These are phyloP conservation scores for Psidium friedrichsthalianum DNA, from an alignment of 345 rosid genomes.

Conservation along the genomic window DNA sequence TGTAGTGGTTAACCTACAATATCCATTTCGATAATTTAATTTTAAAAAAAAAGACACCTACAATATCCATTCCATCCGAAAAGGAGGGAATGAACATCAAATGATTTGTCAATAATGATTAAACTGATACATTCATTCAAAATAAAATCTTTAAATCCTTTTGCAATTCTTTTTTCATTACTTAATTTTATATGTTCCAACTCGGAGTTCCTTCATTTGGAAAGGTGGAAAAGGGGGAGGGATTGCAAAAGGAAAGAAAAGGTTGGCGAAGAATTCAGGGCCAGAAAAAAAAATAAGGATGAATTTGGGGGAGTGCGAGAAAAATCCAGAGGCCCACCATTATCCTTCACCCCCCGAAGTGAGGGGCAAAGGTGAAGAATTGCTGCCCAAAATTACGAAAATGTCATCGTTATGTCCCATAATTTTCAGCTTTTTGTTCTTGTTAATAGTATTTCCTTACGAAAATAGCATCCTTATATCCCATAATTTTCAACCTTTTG, in stretches of 20 bases:
- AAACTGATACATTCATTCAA: too few relatives aligned
- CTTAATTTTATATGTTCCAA: not conserved
- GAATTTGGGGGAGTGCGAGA: not conserved
- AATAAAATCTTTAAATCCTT: too few relatives aligned
- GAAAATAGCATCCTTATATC: not conserved
- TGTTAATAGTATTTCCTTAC: not conserved
- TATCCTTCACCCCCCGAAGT: not conserved
- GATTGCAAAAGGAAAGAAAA: not conserved
- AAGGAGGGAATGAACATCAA: too few relatives aligned
- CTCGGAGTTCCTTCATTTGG: not conserved
- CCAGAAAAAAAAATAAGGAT: not conserved
- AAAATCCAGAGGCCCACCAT: not conserved
- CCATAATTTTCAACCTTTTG: not conserved
- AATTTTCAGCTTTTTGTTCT: not conserved
- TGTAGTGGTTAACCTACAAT: too few relatives aligned
- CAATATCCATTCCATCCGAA: too few relatives aligned
- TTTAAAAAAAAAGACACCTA: too few relatives aligned
- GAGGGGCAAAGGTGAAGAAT: not conserved
- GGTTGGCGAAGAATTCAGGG: not conserved
- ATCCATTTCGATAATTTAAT: too few relatives aligned
- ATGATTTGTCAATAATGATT: too few relatives aligned
- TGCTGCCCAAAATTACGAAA: not conserved
- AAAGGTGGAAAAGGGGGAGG: not conserved
- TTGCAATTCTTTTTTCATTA: not conserved
- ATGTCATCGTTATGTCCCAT: not conserved